These are phyloP conservation scores for Debaryomyces psychrophilus DNA, from an alignment of 1,139 yeast genomes.

Conservation along the genomic window DNA sequence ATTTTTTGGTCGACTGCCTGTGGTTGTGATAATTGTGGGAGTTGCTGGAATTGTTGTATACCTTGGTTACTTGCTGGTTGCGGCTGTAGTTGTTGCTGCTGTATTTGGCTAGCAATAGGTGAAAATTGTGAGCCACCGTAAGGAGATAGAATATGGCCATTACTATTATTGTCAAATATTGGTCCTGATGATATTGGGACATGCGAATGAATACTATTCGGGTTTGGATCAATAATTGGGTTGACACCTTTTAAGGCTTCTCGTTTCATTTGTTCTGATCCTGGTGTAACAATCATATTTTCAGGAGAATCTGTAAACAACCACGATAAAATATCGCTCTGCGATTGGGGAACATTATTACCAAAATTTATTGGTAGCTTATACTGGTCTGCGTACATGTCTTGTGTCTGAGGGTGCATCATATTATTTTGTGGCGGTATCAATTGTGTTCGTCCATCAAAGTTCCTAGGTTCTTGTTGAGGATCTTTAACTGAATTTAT, in stretches of 20 bases:
- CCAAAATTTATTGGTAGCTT: neutral
- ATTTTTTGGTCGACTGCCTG: neutral
- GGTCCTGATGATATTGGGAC: neutral
- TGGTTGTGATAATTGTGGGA: neutral
- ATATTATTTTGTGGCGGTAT: neutral
- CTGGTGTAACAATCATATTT: slow-evolving; percentile 15
- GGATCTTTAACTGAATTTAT: neutral
- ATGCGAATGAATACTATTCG: slow-evolving; percentile 5
- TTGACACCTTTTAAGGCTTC: neutral
- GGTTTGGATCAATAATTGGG: neutral
- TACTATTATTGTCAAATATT: neutral
- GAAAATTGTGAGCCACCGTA: slow-evolving; percentile 17
- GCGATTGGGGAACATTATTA: slow-evolving; percentile 24
- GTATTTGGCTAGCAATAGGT: slow-evolving; percentile 21
- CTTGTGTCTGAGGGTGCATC: neutral
- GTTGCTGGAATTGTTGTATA: neutral
- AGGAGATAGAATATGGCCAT: slow-evolving; percentile 15
- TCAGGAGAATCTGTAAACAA: slow-evolving; percentile 35
- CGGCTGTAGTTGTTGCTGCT: neutral
- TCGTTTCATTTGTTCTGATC: neutral
- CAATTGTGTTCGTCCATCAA: neutral
- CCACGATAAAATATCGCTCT: slow-evolving; percentile 47
- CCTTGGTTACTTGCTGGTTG: neutral
- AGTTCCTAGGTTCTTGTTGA: neutral
- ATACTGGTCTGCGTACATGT: slow-evolving; percentile 6